Evolutionary conservation across 1,284 basidiomycete species (phyloP).

Genomic region (Coniferiporia sulphurascens): DNA sequence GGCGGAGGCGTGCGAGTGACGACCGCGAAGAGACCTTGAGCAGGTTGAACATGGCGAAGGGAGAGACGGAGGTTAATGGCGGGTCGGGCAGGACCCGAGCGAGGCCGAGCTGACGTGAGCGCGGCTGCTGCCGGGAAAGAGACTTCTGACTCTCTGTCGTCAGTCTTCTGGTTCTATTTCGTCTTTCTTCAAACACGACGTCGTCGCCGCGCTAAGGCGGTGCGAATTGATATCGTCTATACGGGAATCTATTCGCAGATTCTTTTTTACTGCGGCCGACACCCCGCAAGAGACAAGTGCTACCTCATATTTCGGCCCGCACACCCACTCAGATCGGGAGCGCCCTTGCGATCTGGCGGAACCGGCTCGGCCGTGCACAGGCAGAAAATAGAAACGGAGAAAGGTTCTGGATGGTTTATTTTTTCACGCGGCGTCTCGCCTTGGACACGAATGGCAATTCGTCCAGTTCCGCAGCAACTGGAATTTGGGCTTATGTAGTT

Average conservation of each 20-base stretch:
- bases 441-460: background rate
- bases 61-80: background rate
- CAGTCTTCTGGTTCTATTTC: too few species aligned
- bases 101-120: background rate
- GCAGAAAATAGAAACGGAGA: too few species aligned
- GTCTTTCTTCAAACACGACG: too few species aligned
- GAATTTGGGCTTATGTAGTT: background rate
- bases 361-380: background rate
- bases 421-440: background rate
- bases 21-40: background rate
- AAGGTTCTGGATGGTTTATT: background rate
- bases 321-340: background rate
- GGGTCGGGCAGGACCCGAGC: too few species aligned
- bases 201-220: too few species aligned
- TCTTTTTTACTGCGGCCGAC: too few species aligned
- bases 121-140: background rate
- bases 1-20: background rate
- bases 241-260: too few species aligned
- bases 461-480: constrained; percentile 11
- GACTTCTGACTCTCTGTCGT: too few species aligned
- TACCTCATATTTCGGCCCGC: too few species aligned
- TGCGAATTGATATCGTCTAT: too few species aligned
- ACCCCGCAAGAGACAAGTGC: too few species aligned
- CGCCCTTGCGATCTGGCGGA: background rate
- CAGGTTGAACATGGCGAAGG: background rate